phyloP scores from a whole-genome alignment of 2,329 filamentous ascomycete species.

The Diaporthe batatas region DNA sequence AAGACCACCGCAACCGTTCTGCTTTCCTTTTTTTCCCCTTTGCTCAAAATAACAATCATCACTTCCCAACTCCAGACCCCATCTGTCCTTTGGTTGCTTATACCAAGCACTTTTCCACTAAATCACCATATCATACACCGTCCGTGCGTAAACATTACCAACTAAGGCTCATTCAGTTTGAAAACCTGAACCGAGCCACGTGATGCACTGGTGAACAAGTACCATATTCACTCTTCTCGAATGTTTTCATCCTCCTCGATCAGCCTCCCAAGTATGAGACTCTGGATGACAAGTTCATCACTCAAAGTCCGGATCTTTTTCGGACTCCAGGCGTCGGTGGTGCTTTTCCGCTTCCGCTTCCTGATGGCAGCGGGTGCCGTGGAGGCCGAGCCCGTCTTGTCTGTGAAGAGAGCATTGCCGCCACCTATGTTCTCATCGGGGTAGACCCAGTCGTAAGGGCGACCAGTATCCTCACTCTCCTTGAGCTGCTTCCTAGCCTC shows the following conservation, averaged over 20 bases:
- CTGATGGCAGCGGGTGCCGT: constrained; percentile 44
- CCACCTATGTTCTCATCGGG: constrained; percentile 70
- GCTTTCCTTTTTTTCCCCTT: not conserved
- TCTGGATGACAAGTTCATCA: constrained; percentile 92
- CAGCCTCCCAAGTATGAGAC: constrained; percentile 86
- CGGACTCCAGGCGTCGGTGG: constrained; percentile 48
- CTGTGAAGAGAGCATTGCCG: constrained; percentile 47
- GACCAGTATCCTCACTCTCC: constrained; percentile 60
- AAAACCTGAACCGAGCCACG: not conserved
- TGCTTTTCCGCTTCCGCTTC: constrained; percentile 60
- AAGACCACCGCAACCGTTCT: not conserved
- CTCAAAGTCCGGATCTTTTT: constrained; percentile 76
- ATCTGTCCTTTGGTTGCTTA: not conserved
- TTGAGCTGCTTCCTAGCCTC: constrained; percentile 73
- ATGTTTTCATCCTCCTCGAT: constrained; percentile 71
- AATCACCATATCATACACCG: constrained; percentile 6
- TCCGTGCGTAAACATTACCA: constrained; percentile 1
- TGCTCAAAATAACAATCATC: not conserved
- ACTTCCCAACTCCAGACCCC: not conserved
- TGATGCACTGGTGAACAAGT: too few relatives aligned
- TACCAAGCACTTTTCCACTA: not conserved
- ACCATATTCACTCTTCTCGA: constrained; percentile 27
- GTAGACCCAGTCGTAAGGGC: constrained; percentile 82
- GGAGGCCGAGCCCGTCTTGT: not conserved
- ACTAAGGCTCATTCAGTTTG: not conserved